Evolutionary conservation across 495 filamentous ascomycete genomes (phyloP), one percentile per base, ranked within the genome.

Genomic region (Pseudevernia furfuracea): DNA sequence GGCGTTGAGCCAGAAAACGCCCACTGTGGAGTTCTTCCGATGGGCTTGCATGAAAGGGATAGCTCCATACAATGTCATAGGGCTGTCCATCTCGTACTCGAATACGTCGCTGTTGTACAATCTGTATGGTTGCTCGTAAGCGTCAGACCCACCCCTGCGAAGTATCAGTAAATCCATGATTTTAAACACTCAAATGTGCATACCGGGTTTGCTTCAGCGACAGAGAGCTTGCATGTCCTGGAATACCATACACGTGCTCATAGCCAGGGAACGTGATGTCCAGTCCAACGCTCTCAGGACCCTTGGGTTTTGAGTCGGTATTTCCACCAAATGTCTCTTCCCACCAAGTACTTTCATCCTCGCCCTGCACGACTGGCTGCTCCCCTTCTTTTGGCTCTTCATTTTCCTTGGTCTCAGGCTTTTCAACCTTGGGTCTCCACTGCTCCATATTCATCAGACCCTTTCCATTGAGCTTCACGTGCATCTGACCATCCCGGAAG

Each of bases 41-140:
- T 97, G 92, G 23, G 94, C 94, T 75, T 97, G 93, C 91, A 98
- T 96, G 68, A 96, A 87, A 25, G 94, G 94, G 69, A 98, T 97
- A 11, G 91, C 76, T 58, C 94, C 94, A 72, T 98, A 98, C 28
- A 97, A 78, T n/a, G 94, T 97, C 94, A 97, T 98, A 3, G 94
- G 91, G 75, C 90, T 97, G 74, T 97, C 87, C 69, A 95, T 84
- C 68, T 95, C 88, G 74, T 98, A 97, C 75, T 98, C 94, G 69
- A 98, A 97, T 23, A 98, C 93, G 74, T 98, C 94, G 11, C 89
- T 80, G 71, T 98, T 98, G 77, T 96, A 97, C 69, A 97, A 74
- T 52, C 95, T 85, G 77, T 98, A 98, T n/a, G 94, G 95, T 46
- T 97, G 87, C 25, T 82, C 78, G 74, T 96, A 92, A 69, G 90